Evolutionary conservation across 768 basidiomycete species (phyloP), one percentile per base, ranked within the genome.

Genomic region (Pisolithus tinctorius): DNA sequence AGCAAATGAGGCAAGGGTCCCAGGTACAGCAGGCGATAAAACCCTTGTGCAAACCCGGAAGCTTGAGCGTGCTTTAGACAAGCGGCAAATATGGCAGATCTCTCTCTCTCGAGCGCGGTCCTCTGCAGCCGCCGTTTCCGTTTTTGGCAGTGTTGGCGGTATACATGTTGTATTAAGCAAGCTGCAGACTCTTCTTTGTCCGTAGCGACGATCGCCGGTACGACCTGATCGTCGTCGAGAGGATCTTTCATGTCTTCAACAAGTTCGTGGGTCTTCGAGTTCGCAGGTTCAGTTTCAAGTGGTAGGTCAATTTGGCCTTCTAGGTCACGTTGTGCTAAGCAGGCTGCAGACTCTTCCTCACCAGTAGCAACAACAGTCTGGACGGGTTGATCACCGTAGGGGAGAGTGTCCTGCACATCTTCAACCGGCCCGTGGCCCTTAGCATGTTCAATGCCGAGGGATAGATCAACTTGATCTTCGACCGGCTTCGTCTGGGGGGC

Each of bases 1-100:
- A 77, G 59, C 27, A 78, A 55, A 46, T 68, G 71, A 1, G 76
- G 73, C 6, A 79, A 61, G 16, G 63, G 63, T 45, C 64, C 63
- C 4, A 64, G 58, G 56, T 72, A 76, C 10, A 74, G 59, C 0
- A 59, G 49, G 11, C 65, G 67, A 52, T 80, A 77, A 16, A 49
- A 52, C 5, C 54, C 56, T 25, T 48, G 49, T 31, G 52, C 34
- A 73, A 73, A 71, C 3, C 50, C 48, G 23, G 65, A 63, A 6
- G 51, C 54, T 43, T 53, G 56, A 25, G 65, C 63, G 23, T 61
- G 58, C 40, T 57, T 54, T 29, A 66, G 47, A 44, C 67, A 77
- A 14, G 52, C 50, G 23, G 40, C 10, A 46, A 70, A 75, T 30
- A 65, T 45, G 6, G 45, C 46, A 6, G n/a, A 53, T 36, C 55